These are phyloP conservation scores for Sporobolomyces phaffii DNA, from an alignment of 768 basidiomycete species.

Conservation along the genomic window DNA sequence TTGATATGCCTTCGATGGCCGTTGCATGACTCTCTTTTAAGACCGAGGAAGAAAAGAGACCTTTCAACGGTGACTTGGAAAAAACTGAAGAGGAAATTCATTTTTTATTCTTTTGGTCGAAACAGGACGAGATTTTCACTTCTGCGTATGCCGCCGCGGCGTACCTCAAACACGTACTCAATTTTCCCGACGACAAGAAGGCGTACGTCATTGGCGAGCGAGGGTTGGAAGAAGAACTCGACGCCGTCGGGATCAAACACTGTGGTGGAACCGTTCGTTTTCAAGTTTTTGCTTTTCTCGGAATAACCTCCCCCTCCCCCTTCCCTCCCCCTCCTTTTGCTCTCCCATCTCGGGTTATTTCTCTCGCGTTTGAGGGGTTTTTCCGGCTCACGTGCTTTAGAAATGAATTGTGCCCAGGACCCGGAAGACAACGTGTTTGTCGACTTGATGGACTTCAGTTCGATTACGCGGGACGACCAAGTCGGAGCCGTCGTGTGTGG, in stretches of 20 bases:
- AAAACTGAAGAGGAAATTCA: too few relatives aligned
- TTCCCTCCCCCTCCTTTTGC: neutral
- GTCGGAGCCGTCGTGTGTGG: conserved; percentile 95
- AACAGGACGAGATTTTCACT: conserved; percentile 89
- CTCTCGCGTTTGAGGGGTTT: neutral
- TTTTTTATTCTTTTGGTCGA: neutral
- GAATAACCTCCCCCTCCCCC: too few relatives aligned
- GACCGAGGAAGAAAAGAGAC: too few relatives aligned
- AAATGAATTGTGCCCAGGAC: conserved; percentile 56
- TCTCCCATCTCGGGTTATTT: conserved; percentile 2
- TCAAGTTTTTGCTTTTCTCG: too few relatives aligned
- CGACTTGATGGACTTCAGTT: conserved; percentile 60
- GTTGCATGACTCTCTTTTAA: too few relatives aligned
- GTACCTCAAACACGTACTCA: conserved; percentile 80
- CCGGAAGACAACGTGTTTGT: conserved; percentile 77
- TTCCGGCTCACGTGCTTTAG: too few relatives aligned
- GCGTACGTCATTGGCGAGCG: conserved; percentile 91
- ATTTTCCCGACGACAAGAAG: conserved; percentile 82
- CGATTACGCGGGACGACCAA: conserved; percentile 55
- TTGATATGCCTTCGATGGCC: neutral
- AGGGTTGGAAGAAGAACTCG: conserved; percentile 87
- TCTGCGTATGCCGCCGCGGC: conserved; percentile 82
- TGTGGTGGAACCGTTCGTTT: conserved; percentile 74
- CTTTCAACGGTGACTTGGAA: too few relatives aligned
- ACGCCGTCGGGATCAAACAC: conserved; percentile 72